Percentiles rank a stretch among this genome's conserved stretches.
These are phyloP conservation scores for Phytophthora hybrid DNA, from an alignment of 352 stramenopile genomes.

Conservation along the genomic window DNA sequence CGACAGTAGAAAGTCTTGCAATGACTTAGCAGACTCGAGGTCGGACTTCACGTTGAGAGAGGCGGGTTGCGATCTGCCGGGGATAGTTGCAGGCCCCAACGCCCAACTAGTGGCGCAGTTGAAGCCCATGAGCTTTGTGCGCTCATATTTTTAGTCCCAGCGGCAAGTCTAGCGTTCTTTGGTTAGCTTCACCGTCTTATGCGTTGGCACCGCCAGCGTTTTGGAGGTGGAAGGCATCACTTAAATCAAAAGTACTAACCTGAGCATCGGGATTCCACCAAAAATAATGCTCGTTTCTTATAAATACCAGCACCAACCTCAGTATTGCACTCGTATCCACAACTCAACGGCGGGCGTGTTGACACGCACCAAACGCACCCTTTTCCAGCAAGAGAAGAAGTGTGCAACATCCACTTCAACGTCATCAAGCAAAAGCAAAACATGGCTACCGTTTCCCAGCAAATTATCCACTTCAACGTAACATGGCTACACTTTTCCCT, in stretches of 20 bases:
- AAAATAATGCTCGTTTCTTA: constrained; percentile 8
- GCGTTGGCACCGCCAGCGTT: neutral
- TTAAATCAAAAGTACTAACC: too few species aligned
- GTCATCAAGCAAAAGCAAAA: neutral
- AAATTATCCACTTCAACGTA: constrained; percentile 20
- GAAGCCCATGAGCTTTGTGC: constrained; percentile 17
- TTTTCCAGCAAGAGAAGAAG: constrained; percentile 11
- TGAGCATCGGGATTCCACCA: too few species aligned
- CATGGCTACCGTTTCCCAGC: constrained; percentile 20
- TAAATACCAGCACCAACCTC: constrained; percentile 1
- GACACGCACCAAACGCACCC: constrained; percentile 18
- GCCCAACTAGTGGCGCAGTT: neutral
- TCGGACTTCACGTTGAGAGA: constrained; percentile 21
- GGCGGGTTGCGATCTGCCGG: constrained; percentile 20
- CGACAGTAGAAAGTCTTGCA: neutral
- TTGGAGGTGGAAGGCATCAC: too few species aligned
- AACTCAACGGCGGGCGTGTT: constrained; percentile 9
- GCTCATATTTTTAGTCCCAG: constrained; percentile 31
- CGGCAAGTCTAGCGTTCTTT: constrained; percentile 1
- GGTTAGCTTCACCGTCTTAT: constrained; percentile 34
- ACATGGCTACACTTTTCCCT: constrained; percentile 13
- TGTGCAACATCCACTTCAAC: constrained; percentile 19
- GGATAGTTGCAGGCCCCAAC: neutral
- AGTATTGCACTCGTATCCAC: constrained; percentile 3
- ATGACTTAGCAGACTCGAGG: neutral